phyloP scores from a whole-genome alignment of 306 rosid species.

The Rosa lucieae region DNA sequence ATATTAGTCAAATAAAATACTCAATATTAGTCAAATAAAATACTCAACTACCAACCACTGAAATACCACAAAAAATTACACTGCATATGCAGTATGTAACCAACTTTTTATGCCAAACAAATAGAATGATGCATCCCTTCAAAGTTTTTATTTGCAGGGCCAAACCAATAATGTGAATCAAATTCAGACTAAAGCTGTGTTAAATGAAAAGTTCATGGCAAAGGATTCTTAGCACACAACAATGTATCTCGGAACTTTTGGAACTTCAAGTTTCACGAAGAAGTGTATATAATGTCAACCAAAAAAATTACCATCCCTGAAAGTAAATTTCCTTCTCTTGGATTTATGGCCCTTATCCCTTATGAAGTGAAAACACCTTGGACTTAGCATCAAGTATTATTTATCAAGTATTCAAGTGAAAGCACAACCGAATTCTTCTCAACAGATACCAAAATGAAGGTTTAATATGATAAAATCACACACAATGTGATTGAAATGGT shows the following conservation, averaged over 20 bases:
- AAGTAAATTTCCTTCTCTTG: neutral
- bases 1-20: neutral
- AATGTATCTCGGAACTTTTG: neutral
- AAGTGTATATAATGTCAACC: neutral
- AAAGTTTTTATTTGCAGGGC: neutral
- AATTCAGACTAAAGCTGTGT: neutral
- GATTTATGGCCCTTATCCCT: neutral
- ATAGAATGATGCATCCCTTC: neutral
- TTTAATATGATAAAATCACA: neutral
- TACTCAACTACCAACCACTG: conserved; percentile 1
- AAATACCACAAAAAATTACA: neutral
- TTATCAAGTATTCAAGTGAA: neutral
- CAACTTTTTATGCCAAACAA: neutral
- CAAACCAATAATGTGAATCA: neutral
- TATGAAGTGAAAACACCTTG: neutral
- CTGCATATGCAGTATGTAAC: neutral
- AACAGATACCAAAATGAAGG: neutral
- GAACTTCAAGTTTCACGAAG: neutral
- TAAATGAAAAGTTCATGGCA: neutral
- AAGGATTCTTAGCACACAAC: neutral
- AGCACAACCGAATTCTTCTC: neutral
- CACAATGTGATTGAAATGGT: neutral
- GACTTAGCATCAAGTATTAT: neutral
- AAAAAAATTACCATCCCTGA: neutral
- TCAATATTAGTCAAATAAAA: neutral